Evolutionary conservation across 1,284 basidiomycete species (phyloP), one percentile per base, ranked within the genome.

Genomic region (Naganishia albida): DNA sequence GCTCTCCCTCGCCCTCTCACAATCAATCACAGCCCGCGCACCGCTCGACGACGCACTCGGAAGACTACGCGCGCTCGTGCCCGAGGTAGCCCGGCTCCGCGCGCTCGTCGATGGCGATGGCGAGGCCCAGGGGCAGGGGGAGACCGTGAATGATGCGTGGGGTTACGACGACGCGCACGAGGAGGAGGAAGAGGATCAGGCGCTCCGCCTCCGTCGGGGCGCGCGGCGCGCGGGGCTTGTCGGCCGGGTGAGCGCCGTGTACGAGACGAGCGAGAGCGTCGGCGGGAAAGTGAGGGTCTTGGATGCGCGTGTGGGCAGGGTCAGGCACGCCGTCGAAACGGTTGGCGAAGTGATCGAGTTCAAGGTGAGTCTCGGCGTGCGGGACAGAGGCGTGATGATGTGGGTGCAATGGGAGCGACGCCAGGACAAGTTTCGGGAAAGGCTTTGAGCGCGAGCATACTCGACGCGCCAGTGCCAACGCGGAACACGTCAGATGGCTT

Each of bases 261-360:
- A 77, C 10, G 83, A 86, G 67, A 95, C 91, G 1, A 94, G 93
- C 25, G 87, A 92, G 72, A 83, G 93, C 62, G 91, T 99, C 10
- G 91, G 93, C 7, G 89, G 90, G 30, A 88, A 89, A 55, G 93
- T 99, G 8, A 83, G 90, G 38, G 82, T 85, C 3, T 82, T 99
- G 56, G 94, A 98, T 73, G 89, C 93, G 73, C 91, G 97, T 80
- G 92, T 95, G 85, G 83, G 85, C 34, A 84, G 92, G 46, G 88
- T 97, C 15, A 85, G 88, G 49, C 89, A 90, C 72, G 89, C 92
- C 12, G 85, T 85, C 10, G 91, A 94, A 65, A 86, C 90, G 64
- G 90, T 95, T 4, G 86, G 85, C 0, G 88, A 91, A 75, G 88
- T 93, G 51, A 87, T 93, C 79, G 92, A 95, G 69, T 85, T 96